Evolutionary conservation across 495 filamentous ascomycete genomes (phyloP), one percentile per base, ranked within the genome.

Genomic region (Cladorrhinum samala): DNA sequence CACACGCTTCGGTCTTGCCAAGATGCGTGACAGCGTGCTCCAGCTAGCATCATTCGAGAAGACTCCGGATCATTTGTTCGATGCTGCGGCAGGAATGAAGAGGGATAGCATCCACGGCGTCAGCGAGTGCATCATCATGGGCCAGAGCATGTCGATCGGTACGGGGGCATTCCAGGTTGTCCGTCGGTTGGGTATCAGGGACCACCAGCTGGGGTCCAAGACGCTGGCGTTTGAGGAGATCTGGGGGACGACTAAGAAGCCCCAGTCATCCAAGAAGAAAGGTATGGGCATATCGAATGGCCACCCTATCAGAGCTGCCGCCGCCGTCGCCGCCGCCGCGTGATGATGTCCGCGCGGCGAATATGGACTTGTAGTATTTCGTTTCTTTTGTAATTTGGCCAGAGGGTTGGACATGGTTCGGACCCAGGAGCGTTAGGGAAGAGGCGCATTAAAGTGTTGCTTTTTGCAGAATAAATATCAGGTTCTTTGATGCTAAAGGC

Each of bases 41-140:
- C 94, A 97, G 69, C 84, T 97, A 1, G 93, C 93, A 0, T 94
- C 89, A 13, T 98, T 98, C 65, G 93, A 98, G 75, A 97, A 97
- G 77, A 98, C 93, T 21, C 90, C 93, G 0, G 93, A 98, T 66
- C 93, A 98, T 71, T 75, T 98, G 19, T 98, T 98, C 59, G 93
- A 97, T 46, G 93, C 93, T 18, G 94, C 92, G 47, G 86, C 87
- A 42, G 81, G 83, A 38, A 91, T 91, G 76, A 95, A 95, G 70
- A 83, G 76, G 21, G 93, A 98, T 69, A 73, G 77, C 41, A 89
- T 98, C 48, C 87, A 93, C 66, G 93, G 93, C 56, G 93, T 98
- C 8, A 89, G 83, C 23, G 93, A 98, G 71, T 95, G 91, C 70
- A 97, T 98, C 64, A 98, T 98, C 63, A 92, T 98, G 86, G 93